Percentiles rank a stretch among this genome's conserved stretches.
Conservation (phyloP, 257 asterid genomes). For the Fraxinus pennsylvanica region DNA sequence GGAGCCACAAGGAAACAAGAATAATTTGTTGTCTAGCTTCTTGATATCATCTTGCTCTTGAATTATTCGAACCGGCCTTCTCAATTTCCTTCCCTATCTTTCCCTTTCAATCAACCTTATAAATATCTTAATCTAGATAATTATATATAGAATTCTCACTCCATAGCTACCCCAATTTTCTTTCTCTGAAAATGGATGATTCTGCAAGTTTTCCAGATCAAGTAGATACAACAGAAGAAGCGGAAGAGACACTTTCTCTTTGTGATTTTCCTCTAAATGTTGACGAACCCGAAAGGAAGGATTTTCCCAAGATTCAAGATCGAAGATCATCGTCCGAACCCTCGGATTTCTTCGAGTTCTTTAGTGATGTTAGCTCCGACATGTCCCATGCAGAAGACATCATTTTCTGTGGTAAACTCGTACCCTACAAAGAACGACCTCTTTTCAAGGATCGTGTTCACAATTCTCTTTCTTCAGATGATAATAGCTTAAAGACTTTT, state of each 20-base stretch:
- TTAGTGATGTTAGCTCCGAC: constrained; percentile 32
- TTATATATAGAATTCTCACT: background rate
- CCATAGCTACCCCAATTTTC: background rate
- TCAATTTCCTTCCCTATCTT: background rate
- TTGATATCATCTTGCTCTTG: background rate
- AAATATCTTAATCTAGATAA: background rate
- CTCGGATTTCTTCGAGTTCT: constrained; percentile 64
- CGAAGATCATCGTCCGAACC: constrained; percentile 54
- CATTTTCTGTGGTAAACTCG: constrained; percentile 56
- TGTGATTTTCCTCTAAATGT: constrained; percentile 31
- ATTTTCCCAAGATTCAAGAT: constrained; percentile 15
- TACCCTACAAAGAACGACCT: constrained; percentile 34
- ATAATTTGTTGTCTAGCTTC: background rate
- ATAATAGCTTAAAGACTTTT: background rate
- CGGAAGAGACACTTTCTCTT: constrained; percentile 40
- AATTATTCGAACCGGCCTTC: background rate
- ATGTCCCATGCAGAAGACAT: constrained; percentile 72
- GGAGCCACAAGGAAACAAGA: background rate
- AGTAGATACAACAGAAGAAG: constrained; percentile 19
- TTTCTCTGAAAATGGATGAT: constrained; percentile 29
- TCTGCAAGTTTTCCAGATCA: background rate
- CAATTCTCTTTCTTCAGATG: constrained; percentile 30
- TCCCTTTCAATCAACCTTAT: background rate
- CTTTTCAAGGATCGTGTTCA: constrained; percentile 9
- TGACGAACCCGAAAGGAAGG: constrained; percentile 23